Evolutionary conservation across 208 protist genomes (phyloP).

Genomic region (Trypanosoma mega): DNA sequence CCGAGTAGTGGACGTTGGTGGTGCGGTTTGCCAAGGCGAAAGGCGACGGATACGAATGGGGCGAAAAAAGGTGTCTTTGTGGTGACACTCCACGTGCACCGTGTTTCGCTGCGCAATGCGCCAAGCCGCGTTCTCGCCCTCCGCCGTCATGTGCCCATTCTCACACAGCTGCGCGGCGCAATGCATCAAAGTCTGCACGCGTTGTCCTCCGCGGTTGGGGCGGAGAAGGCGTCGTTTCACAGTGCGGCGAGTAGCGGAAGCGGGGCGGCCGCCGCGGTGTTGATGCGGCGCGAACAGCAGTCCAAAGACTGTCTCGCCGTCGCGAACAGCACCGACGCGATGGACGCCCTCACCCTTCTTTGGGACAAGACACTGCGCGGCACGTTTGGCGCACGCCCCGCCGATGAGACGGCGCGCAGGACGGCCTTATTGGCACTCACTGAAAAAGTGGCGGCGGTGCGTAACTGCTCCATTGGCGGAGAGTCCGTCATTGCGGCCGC

Average conservation of each 20-base stretch:
- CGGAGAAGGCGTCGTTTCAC: too few species aligned
- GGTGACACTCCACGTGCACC: too few species aligned
- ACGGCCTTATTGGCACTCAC: constrained; percentile 39
- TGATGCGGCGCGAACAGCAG: constrained; percentile 59
- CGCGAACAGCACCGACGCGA: constrained; percentile 36
- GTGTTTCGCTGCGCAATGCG: constrained; percentile 36
- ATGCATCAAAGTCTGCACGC: too few species aligned
- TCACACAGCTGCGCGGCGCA: constrained; percentile 46
- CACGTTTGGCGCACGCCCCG: constrained; percentile 32
- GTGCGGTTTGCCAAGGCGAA: constrained; percentile 18
- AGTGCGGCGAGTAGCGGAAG: constrained; percentile 22
- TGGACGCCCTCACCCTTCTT: constrained; percentile 56
- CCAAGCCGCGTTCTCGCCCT: constrained; percentile 47
- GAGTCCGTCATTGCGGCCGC: constrained; percentile 33
- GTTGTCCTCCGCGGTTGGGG: too few species aligned
- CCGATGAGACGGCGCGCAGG: constrained; percentile 7
- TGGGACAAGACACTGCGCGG: constrained; percentile 41
- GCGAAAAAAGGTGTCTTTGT: too few species aligned
- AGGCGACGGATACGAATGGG: constrained; percentile 17
- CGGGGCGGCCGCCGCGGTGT: constrained; percentile 28
- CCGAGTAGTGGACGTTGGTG: constrained; percentile 14
- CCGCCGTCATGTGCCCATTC: constrained; percentile 48
- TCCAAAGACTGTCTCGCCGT: constrained; percentile 52
- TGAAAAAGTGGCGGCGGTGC: constrained; percentile 42
- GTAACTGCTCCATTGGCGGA: constrained; percentile 45